Conservation (phyloP, 805 yeast genomes). For the Lipomyces yamanashiensis region DNA sequence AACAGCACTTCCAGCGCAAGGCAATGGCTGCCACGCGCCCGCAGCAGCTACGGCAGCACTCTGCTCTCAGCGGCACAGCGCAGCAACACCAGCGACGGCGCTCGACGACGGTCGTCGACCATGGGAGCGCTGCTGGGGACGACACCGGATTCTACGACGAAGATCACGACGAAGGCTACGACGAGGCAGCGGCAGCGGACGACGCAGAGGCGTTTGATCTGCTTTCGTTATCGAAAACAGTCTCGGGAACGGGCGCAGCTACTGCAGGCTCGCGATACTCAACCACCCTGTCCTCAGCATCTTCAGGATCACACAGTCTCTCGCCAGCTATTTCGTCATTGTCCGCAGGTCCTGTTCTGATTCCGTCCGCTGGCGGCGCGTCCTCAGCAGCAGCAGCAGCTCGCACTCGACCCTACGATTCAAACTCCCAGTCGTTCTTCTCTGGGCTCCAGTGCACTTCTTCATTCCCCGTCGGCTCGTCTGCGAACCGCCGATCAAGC, state of each 20-base stretch:
- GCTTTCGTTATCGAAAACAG: conserved; percentile 7
- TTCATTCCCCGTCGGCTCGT: too few relatives aligned
- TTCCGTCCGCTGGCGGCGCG: not conserved
- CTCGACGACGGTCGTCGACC: not conserved
- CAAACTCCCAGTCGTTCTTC: too few relatives aligned
- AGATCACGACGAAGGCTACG: not conserved
- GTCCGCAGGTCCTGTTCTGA: too few relatives aligned
- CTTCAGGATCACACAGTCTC: not conserved
- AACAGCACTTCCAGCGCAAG: not conserved
- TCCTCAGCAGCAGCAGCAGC: not conserved
- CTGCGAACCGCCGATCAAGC: too few relatives aligned
- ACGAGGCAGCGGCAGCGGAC: conserved; percentile 4
- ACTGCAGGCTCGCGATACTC: not conserved
- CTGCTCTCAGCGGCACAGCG: conserved; percentile 1
- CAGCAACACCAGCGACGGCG: not conserved
- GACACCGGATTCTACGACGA: too few relatives aligned
- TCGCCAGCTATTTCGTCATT: too few relatives aligned
- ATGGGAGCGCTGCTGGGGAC: not conserved
- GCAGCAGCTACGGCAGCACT: conserved; percentile 1
- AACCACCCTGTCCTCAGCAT: not conserved
- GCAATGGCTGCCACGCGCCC: conserved; percentile 11
- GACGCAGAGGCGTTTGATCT: conserved; percentile 16
- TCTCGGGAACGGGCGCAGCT: not conserved
- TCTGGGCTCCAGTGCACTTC: too few relatives aligned
- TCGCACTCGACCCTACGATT: not conserved